These are phyloP conservation scores for Crepidotus variabilis DNA, from an alignment of 768 basidiomycete genomes.

Conservation along the genomic window DNA sequence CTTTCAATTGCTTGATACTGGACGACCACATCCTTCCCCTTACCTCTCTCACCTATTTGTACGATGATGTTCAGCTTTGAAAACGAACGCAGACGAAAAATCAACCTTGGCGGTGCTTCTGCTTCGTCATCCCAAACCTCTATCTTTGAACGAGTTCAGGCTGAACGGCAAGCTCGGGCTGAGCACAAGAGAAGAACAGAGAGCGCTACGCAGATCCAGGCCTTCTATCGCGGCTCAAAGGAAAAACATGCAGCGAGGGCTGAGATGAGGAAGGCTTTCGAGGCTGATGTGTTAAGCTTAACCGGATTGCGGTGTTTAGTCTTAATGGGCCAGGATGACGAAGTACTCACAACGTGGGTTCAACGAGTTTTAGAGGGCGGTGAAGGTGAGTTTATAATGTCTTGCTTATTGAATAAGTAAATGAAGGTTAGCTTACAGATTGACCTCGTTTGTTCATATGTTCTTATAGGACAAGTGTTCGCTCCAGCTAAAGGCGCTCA, in stretches of 20 bases:
- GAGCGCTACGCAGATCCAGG: constrained; percentile 58
- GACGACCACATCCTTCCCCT: neutral
- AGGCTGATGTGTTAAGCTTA: constrained; percentile 47
- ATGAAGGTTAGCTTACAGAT: neutral
- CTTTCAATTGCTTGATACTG: neutral
- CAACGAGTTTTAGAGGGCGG: constrained; percentile 26
- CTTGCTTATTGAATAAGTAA: neutral
- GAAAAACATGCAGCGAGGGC: constrained; percentile 37
- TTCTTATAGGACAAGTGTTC: constrained; percentile 34
- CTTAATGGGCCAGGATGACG: constrained; percentile 52
- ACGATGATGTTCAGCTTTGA: constrained; percentile 6
- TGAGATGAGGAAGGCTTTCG: constrained; percentile 47
- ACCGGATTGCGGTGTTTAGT: constrained; percentile 63
- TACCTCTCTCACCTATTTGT: neutral
- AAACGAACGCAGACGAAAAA: constrained; percentile 37
- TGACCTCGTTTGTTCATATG: neutral
- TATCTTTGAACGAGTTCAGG: constrained; percentile 62
- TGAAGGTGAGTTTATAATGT: constrained; percentile 20
- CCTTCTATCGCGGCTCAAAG: constrained; percentile 59
- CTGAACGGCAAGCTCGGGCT: constrained; percentile 53
- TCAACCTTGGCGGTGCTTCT: constrained; percentile 72
- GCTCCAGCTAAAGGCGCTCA: constrained; percentile 32
- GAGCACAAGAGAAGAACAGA: constrained; percentile 54
- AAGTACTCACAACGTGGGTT: constrained; percentile 46
- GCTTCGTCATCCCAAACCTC: constrained; percentile 46